Conservation (phyloP, 2,329 filamentous ascomycete species). For the Arthrobotrys entomopaga region DNA sequence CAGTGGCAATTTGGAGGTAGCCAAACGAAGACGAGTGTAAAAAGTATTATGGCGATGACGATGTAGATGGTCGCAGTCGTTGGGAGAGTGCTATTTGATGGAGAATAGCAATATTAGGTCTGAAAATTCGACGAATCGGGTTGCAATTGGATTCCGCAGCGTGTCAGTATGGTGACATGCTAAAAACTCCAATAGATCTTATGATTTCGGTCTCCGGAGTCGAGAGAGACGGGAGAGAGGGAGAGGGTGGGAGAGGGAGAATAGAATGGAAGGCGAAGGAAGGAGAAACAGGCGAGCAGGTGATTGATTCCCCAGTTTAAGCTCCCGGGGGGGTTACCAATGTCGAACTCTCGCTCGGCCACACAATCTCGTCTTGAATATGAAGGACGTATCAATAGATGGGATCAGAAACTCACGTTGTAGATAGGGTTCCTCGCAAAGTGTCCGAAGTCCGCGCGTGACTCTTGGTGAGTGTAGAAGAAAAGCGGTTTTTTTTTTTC, state of each 20-base stretch:
- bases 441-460: no score
- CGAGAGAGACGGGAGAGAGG: not conserved
- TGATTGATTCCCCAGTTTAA: constrained; percentile 11
- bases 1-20: constrained; percentile 17
- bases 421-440: no score
- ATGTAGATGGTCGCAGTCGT: not conserved
- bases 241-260: not conserved
- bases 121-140: not conserved
- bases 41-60: not conserved
- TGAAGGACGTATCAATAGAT: no score
- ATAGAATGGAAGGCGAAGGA: not conserved
- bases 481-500: no score
- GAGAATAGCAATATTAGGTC: not conserved
- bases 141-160: constrained; percentile 28
- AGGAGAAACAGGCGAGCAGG: not conserved
- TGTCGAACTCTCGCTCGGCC: no score
- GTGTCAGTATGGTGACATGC: constrained; percentile 15
- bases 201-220: constrained; percentile 6
- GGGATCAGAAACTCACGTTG: no score
- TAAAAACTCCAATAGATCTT: not conserved
- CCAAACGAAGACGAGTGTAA: not conserved
- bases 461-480: no score
- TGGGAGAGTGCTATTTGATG: not conserved
- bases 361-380: no score
- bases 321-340: constrained; percentile 12